Conservation (phyloP, 441 rosid species). For the Corymbia calophylla region DNA sequence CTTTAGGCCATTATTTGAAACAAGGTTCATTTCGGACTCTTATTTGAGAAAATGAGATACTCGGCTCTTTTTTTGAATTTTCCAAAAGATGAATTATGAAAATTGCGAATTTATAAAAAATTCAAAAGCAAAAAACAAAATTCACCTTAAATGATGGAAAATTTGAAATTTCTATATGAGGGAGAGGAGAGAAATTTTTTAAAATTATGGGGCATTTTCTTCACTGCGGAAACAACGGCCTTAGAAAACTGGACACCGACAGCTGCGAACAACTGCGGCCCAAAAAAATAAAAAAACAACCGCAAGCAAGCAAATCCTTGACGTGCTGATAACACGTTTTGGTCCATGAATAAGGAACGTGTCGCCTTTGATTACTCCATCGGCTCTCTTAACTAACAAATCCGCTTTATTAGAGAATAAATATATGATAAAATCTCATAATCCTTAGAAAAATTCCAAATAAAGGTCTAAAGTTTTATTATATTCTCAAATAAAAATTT, state of each 20-base stretch:
- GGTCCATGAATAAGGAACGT: background rate
- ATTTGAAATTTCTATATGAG: background rate
- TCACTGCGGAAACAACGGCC: background rate
- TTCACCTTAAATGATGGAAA: background rate
- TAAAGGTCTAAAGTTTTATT: no score
- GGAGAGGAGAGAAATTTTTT: background rate
- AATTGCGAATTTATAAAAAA: background rate
- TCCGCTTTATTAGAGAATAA: background rate
- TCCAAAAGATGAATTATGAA: no score
- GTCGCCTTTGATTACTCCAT: background rate
- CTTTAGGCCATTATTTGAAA: no score
- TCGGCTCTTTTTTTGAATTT: no score
- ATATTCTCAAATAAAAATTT: no score
- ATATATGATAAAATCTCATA: background rate
- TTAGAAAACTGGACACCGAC: background rate
- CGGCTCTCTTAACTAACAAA: background rate
- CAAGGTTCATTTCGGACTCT: no score
- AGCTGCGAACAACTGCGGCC: background rate
- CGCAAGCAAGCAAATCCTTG: background rate
- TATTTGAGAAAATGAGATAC: no score
- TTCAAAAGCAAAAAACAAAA: background rate
- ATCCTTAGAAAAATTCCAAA: no score
- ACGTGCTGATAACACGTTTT: background rate
- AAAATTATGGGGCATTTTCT: background rate
- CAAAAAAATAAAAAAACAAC: background rate